A percentile compares a stretch with the other conserved stretches of the same genome.
Conservation (phyloP, 139 green algal genomes). For the Diplosphaera chodatii region DNA sequence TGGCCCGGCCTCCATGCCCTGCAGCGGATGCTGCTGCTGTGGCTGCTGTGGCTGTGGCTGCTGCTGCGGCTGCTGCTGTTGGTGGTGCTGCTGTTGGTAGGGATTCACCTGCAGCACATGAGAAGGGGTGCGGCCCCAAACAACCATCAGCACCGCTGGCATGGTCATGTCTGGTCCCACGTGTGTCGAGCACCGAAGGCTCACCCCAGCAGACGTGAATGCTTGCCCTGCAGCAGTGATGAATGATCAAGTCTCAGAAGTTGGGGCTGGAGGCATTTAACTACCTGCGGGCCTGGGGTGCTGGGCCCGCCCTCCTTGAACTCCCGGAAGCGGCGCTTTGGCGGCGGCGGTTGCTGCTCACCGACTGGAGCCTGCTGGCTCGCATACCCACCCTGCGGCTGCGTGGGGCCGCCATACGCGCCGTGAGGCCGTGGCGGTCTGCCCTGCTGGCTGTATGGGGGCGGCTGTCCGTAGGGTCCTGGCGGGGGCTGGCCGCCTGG, state of each 20-base stretch:
- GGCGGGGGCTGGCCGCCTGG: background rate
- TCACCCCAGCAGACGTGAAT: too few species aligned
- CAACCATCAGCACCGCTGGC: background rate
- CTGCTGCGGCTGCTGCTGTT: background rate
- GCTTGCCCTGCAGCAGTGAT: too few species aligned
- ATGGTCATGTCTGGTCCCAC: too few species aligned
- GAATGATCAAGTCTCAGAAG: too few species aligned
- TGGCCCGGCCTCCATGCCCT: background rate
- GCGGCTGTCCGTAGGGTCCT: background rate
- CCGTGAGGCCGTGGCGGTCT: too few species aligned
- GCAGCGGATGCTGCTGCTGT: too few species aligned
- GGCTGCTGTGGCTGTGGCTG: conserved; percentile 1
- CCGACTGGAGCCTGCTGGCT: background rate
- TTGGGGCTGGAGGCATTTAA: too few species aligned
- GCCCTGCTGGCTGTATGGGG: too few species aligned
- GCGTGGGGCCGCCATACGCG: background rate
- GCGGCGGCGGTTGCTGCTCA: conserved; percentile 16
- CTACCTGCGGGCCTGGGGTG: background rate
- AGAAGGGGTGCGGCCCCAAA: background rate
- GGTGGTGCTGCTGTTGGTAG: background rate
- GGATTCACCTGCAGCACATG: background rate
- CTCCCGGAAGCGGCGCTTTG: conserved; percentile 19
- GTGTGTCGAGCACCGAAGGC: too few species aligned
- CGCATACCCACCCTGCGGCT: background rate
- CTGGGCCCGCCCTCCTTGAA: conserved; percentile 12